Evolutionary conservation across 2,329 filamentous ascomycete species (phyloP).

Genomic region (Penicillium sp.): DNA sequence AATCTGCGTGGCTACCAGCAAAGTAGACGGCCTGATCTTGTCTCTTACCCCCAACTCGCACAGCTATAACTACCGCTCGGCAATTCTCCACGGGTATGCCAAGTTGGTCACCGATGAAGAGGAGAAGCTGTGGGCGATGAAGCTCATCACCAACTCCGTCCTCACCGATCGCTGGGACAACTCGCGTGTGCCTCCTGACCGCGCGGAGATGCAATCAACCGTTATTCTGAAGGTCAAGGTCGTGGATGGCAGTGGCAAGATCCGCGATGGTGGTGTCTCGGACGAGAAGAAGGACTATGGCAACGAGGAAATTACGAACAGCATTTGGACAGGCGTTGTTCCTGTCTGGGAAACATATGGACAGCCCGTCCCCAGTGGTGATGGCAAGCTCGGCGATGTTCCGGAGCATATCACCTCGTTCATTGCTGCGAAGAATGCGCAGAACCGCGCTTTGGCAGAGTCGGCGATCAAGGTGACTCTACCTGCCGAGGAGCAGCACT

Average conservation of each 20-base stretch:
- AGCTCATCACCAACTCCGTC: conserved; percentile 76
- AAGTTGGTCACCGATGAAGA: conserved; percentile 67
- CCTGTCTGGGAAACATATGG: conserved; percentile 69
- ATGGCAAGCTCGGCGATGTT: conserved; percentile 64
- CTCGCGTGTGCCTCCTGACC: conserved; percentile 72
- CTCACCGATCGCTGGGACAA: conserved; percentile 72
- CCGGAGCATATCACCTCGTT: conserved; percentile 67
- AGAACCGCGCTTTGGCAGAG: conserved; percentile 52
- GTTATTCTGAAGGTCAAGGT: conserved; percentile 73
- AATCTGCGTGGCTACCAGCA: conserved; percentile 73
- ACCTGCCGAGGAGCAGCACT: conserved; percentile 41
- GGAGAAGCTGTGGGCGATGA: conserved; percentile 80
- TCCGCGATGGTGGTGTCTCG: conserved; percentile 69
- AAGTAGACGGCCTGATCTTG: conserved; percentile 80
- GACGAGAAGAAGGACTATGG: conserved; percentile 64
- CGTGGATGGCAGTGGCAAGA: conserved; percentile 75
- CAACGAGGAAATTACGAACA: conserved; percentile 53
- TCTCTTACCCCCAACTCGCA: conserved; percentile 80
- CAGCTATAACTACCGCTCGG: conserved; percentile 86
- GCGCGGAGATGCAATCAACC: conserved; percentile 76
- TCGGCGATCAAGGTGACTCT: conserved; percentile 38
- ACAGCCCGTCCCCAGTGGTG: conserved; percentile 64
- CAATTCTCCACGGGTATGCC: conserved; percentile 77
- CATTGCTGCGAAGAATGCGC: conserved; percentile 56
- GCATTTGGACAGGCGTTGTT: conserved; percentile 67